Conservation (phyloP, 2,329 filamentous ascomycete genomes). For the Alternaria tenuissima region DNA sequence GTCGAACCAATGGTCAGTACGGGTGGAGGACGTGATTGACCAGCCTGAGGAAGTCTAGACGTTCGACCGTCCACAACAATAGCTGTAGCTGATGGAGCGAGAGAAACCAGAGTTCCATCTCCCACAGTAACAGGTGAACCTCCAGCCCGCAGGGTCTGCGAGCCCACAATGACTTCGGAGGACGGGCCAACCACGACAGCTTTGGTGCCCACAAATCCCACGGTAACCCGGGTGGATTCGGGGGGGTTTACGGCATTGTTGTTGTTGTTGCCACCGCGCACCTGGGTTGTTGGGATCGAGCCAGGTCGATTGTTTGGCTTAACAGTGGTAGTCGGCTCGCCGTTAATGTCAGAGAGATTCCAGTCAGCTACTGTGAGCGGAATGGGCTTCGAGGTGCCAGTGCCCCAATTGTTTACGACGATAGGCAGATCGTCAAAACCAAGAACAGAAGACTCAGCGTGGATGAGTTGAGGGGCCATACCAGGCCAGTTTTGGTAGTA, state of each 20-base stretch:
- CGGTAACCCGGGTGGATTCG: slow-evolving; percentile 26
- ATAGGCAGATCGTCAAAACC: slow-evolving; percentile 35
- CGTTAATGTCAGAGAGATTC: slow-evolving; percentile 11
- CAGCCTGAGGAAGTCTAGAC: slow-evolving; percentile 31
- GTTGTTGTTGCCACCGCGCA: slow-evolving; percentile 4
- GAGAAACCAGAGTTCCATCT: slow-evolving; percentile 40
- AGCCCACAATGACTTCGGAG: slow-evolving; percentile 44
- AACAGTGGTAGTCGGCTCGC: slow-evolving; percentile 12
- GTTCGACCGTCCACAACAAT: slow-evolving; percentile 40
- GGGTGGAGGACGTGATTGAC: slow-evolving; percentile 33
- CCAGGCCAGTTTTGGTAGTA: slow-evolving; percentile 38
- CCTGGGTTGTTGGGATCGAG: slow-evolving; percentile 12
- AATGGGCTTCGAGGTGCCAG: slow-evolving; percentile 10
- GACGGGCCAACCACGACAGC: slow-evolving; percentile 45
- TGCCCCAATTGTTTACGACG: slow-evolving; percentile 16
- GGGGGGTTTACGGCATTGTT: slow-evolving; percentile 8
- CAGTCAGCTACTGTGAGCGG: slow-evolving; percentile 27
- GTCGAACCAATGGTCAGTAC: slow-evolving; percentile 53
- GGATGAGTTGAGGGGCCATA: slow-evolving; percentile 35
- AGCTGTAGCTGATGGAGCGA: slow-evolving; percentile 40
- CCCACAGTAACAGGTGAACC: slow-evolving; percentile 47
- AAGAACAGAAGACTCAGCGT: slow-evolving; percentile 40
- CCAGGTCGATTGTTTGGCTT: slow-evolving; percentile 10
- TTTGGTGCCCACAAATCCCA: slow-evolving; percentile 37
- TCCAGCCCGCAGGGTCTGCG: slow-evolving; percentile 48